Evolutionary conservation across 75 land plant species (phyloP), one percentile per base, ranked within the genome.

Genomic region (Pseudotsuga menziesii): DNA sequence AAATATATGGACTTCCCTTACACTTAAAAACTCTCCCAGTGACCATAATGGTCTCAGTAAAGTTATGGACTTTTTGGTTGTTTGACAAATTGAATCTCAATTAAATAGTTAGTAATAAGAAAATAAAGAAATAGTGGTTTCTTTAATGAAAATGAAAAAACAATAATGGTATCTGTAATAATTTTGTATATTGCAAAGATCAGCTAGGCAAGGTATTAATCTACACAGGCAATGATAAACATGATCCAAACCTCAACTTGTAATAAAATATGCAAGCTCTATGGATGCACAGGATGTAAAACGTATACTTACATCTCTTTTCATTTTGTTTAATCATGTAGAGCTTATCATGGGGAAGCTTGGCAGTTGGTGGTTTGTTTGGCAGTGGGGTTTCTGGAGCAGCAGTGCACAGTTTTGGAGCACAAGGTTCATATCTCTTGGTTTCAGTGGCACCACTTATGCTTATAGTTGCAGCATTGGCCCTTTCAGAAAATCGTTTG

Each of bases 291-390:
- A 20, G 48, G 41, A 69, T 2, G 52, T 69, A 44, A 69, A 69
- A 69, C 19, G 52, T 69, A 29, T 41, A 17, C 41, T 35, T 39
- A 69, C 41, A 69, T 69, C 72, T 69, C 3, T 7, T 52, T 25
- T 55, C 61, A 25, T n/a, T 73, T 14, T 54, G 48, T 19, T 76
- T 3, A 8, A 23, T 44, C 61, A 26, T 74, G 36, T 75, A 81
- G 83, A 81, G 83, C 59, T 71, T 81, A 57, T 81, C 83, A 39
- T 81, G 83, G 83, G 83, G 83, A 36, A 81, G 83, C 75, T 27
- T 81, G 74, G 82, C 83, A 36, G 61, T 81, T 32, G 83, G 83
- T 36, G 83, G 83, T 16, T 58, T 81, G 23, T 52, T 78, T 70
- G 83, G 83, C 54, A 70, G 83, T 78, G 75, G 71, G 19, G 66